Base-by-base conservation (phyloP, 495 filamentous ascomycete species). In the Penicillium desertorum region DNA sequence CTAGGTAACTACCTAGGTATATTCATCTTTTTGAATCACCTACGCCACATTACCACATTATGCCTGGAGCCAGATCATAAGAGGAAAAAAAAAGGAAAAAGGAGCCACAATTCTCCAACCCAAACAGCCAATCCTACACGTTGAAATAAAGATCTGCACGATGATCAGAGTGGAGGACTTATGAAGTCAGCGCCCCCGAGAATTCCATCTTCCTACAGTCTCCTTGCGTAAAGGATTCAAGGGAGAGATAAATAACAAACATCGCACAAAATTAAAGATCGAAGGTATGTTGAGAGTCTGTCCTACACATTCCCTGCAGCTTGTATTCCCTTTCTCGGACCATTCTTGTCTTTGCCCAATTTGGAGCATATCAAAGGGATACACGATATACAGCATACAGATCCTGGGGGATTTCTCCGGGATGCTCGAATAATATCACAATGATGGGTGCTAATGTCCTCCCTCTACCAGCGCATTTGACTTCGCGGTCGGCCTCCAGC, bases 371-470 rank as follows among this genome's bases (percentile, higher is more conserved):
- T 14, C 20, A 6, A 32, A 53, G 65, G 61, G 51, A 61, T 56
- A 46, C n/a, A 44, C 30, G 51, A 61, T 56, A 46, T 19, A 44
- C 30, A 11, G 9, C 29, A 14, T 44, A 49, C 39, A 57, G 22
- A 51, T 60, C 9, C 44, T 52, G 37, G 12, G 11, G 16, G 25
- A n/a, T 22, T 51, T 50, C n/a, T 54, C 22, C 39, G 64, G 52
- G 32, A 69, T 71, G 64, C 66, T 27, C 17, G 41, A n/a, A 16
- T 34, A 37, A 27, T 58, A 56, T 36, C 54, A 65, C 56, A 16
- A 72, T 71, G 63, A 74, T 70, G 63, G 63, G 63, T 22, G 63
- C 73, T 76, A 66, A 76, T 59, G 47, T 69, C 53, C 51, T 61
- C 44, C 66, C 53, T 34, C 23, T 47, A 22, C 53, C 63, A 65